phyloP scores from a whole-genome alignment of 1,139 yeast species.

The Hyphopichia wangnamkhiaoensis region DNA sequence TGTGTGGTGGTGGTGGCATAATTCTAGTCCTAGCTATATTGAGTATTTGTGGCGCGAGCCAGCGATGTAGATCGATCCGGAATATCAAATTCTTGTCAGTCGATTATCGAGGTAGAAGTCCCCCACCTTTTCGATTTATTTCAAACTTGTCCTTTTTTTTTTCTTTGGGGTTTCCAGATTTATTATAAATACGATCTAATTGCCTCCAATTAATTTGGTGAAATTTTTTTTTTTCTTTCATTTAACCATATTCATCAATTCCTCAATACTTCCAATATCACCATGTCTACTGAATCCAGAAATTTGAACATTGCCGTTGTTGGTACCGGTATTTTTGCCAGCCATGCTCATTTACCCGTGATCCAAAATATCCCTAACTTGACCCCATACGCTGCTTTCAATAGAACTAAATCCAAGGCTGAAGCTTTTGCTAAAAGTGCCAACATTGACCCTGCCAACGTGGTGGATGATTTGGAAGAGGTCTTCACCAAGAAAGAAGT shows the following conservation, averaged over 20 bases:
- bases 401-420: constrained; percentile 83
- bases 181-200: too few relatives aligned
- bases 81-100: too few relatives aligned
- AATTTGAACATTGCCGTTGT: constrained; percentile 67
- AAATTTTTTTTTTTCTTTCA: background rate
- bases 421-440: constrained; percentile 72
- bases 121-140: too few relatives aligned
- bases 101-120: too few relatives aligned
- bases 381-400: constrained; percentile 60
- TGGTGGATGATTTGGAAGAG: constrained; percentile 65
- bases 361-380: constrained; percentile 43
- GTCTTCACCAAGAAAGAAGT: constrained; percentile 63
- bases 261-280: background rate
- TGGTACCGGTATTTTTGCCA: constrained; percentile 93
- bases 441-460: constrained; percentile 47
- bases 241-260: background rate
- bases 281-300: background rate
- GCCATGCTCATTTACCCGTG: constrained; percentile 78
- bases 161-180: too few relatives aligned
- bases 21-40: too few relatives aligned
- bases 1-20: too few relatives aligned
- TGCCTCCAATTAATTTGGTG: too few relatives aligned
- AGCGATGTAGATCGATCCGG: too few relatives aligned
- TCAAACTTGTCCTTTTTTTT: too few relatives aligned
- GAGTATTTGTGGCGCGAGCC: too few relatives aligned